phyloP scores from a whole-genome alignment of 139 green algal species.

The Trebouxia sp. region DNA sequence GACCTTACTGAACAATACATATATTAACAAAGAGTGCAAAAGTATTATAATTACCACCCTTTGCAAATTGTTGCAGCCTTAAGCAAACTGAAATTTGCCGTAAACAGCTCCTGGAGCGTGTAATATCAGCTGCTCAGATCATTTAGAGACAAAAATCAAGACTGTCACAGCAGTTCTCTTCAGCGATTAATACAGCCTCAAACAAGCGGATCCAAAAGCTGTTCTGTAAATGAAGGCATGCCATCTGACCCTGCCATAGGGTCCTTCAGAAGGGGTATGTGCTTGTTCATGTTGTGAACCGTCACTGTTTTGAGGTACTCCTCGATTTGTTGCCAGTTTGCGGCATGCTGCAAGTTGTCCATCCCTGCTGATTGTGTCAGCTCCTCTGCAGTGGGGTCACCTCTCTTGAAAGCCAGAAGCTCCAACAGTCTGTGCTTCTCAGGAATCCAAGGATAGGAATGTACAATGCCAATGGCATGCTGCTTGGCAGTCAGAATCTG shows the following conservation, averaged over 20 bases:
- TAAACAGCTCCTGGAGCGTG: too few relatives aligned
- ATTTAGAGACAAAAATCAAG: too few relatives aligned
- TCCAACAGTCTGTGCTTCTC: constrained; percentile 11
- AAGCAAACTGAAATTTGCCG: too few relatives aligned
- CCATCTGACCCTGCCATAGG: too few relatives aligned
- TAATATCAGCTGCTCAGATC: too few relatives aligned
- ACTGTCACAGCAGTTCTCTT: too few relatives aligned
- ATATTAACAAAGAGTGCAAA: too few relatives aligned
- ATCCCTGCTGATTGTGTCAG: constrained; percentile 10
- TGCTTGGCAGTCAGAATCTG: constrained; percentile 12
- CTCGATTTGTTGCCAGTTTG: constrained; percentile 5
- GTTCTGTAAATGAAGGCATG: not conserved
- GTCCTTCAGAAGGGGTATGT: not conserved
- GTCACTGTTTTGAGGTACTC: constrained; percentile 19
- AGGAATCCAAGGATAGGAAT: constrained; percentile 15
- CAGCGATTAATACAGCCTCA: too few relatives aligned
- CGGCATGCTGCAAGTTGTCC: constrained; percentile 10
- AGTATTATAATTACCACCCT: too few relatives aligned
- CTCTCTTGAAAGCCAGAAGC: not conserved
- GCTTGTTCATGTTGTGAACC: constrained; percentile 13
- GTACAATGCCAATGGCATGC: constrained; percentile 18
- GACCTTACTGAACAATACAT: too few relatives aligned
- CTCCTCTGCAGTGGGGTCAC: not conserved
- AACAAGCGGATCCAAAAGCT: not conserved
- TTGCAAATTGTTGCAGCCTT: too few relatives aligned